Conservation (phyloP, 352 stramenopile genomes). For the Globisporangium cylindrosporum region DNA sequence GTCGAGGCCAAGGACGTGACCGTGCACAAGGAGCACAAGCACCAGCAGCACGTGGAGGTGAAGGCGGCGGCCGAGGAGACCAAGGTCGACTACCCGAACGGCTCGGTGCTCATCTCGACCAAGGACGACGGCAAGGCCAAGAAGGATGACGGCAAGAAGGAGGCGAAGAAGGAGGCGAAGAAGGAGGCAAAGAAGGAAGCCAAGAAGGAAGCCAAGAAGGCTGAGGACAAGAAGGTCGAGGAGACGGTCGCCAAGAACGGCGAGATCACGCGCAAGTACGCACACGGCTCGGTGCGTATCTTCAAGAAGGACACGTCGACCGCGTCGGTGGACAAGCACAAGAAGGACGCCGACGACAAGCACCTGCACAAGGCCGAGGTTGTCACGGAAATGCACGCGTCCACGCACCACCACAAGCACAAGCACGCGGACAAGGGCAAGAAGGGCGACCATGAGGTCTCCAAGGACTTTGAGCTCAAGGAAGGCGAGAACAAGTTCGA, state of each 20-base stretch:
- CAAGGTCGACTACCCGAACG: conserved; percentile 34
- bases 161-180: conserved; percentile 20
- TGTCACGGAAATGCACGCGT: conserved; percentile 12
- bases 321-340: conserved; percentile 3
- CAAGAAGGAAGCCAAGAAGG: conserved; percentile 19
- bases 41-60: conserved; percentile 17
- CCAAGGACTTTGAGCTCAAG: conserved; percentile 17
- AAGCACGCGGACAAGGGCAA: conserved; percentile 5
- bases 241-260: conserved; percentile 20
- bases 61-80: conserved; percentile 18
- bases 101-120: conserved; percentile 28
- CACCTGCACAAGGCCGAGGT: conserved; percentile 7
- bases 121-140: conserved; percentile 9
- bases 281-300: conserved; percentile 49
- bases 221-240: conserved; percentile 19
- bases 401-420: conserved; percentile 12
- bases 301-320: conserved; percentile 16
- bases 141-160: conserved; percentile 15
- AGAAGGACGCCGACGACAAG: conserved; percentile 17
- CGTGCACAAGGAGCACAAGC: conserved; percentile 20
- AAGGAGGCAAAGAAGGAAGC: conserved; percentile 19
- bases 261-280: conserved; percentile 49
- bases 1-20: conserved; percentile 15
- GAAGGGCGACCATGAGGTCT: conserved; percentile 9
- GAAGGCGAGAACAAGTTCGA: conserved; percentile 20